Percentiles rank a stretch among this genome's conserved stretches.
Conservation (phyloP, 805 yeast genomes). For the Kazachstania viticola region DNA sequence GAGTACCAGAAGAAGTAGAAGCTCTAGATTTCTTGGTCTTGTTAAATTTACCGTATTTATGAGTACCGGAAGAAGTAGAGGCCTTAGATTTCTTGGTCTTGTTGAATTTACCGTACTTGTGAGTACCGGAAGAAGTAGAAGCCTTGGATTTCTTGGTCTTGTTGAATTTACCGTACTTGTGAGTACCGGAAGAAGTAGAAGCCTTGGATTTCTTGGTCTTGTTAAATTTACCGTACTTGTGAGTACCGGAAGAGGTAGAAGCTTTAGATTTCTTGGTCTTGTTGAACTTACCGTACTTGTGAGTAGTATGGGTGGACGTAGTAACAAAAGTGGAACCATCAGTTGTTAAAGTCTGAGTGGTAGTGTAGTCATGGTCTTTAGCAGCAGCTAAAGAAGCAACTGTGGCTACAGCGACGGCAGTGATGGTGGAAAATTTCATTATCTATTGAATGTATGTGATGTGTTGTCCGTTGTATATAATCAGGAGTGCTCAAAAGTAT, state of each 20-base stretch:
- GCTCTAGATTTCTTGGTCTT: constrained; percentile 25
- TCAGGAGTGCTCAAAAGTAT: too few relatives aligned
- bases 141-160: constrained; percentile 24
- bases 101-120: constrained; percentile 43
- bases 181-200: constrained; percentile 37
- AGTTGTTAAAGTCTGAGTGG: constrained; percentile 10
- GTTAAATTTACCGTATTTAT: constrained; percentile 43
- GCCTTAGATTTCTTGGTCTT: constrained; percentile 25
- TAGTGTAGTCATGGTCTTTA: constrained; percentile 7
- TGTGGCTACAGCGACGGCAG: constrained; percentile 32
- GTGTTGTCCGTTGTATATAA: too few relatives aligned
- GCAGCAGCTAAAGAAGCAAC: constrained; percentile 25
- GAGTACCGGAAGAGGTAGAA: constrained; percentile 37
- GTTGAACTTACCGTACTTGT: constrained; percentile 42
- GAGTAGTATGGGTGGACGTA: constrained; percentile 33
- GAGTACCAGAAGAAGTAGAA: constrained; percentile 37
- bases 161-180: constrained; percentile 43
- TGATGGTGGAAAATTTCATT: constrained; percentile 36
- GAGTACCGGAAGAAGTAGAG: constrained; percentile 36
- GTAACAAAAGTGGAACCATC: constrained; percentile 20
- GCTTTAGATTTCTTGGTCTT: constrained; percentile 24
- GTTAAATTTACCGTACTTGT: constrained; percentile 44
- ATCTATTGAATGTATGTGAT: too few relatives aligned
- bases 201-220: constrained; percentile 26
- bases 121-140: constrained; percentile 37